These are phyloP conservation scores for Dendrostoma leiphaemia DNA, from an alignment of 2,329 filamentous ascomycete genomes.

Conservation along the genomic window DNA sequence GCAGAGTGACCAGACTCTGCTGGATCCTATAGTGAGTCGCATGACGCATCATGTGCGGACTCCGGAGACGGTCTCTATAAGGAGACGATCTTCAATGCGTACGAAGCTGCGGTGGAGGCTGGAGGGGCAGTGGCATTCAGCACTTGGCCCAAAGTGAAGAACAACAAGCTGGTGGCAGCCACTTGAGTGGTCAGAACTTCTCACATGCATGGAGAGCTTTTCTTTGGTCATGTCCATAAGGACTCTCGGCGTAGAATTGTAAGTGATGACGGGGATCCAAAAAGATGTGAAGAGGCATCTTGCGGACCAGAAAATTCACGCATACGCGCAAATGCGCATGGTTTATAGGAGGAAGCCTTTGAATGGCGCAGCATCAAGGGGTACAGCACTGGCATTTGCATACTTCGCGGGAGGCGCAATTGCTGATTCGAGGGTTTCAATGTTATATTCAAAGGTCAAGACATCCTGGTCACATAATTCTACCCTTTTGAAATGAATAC, in stretches of 20 bases:
- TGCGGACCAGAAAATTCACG: conserved; percentile 30
- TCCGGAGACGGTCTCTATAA: neutral
- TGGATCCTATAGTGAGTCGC: no score
- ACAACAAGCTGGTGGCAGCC: conserved; percentile 32
- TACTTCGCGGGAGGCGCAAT: no score
- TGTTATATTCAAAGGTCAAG: no score
- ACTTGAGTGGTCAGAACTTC: conserved; percentile 31
- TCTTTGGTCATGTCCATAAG: conserved; percentile 31
- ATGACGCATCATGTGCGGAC: no score
- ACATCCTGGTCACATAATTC: no score
- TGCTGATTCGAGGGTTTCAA: no score
- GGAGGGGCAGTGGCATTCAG: conserved; percentile 31
- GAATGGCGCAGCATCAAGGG: neutral
- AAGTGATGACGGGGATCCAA: conserved; percentile 27
- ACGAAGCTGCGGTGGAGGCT: conserved; percentile 28
- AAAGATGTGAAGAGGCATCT: conserved; percentile 31
- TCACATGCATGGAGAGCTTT: conserved; percentile 29
- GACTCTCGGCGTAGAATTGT: conserved; percentile 27
- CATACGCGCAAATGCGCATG: conserved; percentile 31
- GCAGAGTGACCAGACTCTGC: no score
- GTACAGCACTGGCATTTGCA: neutral
- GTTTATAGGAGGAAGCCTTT: conserved; percentile 14
- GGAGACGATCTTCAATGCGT: neutral
- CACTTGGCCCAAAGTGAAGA: conserved; percentile 33
- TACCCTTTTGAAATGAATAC: no score